Evolutionary conservation across 371 early-diverging fungal species (phyloP), one percentile per base, ranked within the genome.

Genomic region (Syncephalastrum monosporum): DNA sequence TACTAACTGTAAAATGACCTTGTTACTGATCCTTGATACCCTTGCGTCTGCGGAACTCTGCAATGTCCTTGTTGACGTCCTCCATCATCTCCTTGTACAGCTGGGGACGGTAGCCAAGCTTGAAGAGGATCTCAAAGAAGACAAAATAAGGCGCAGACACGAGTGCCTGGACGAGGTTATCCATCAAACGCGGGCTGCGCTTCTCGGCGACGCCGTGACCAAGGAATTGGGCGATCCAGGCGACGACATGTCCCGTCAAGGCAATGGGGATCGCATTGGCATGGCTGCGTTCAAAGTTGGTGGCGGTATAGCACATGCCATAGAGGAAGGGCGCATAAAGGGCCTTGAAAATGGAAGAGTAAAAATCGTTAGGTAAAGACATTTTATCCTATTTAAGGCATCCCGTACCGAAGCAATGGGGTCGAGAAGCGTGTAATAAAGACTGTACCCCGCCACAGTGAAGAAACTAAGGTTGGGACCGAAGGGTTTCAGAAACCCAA

Each of bases 71-170:
- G 42, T 81, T 75, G 23, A 92, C 82, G 53, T 82, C 74, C 46
- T 47, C 67, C 55, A 85, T 74, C 24, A 94, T 68, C 52, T 87
- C 84, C 57, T 77, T 65, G 61, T 86, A 69, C 43, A 95, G 72
- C 23, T 78, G 61, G 14, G 92, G 91, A 23, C 91, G 86, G 72
- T 93, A 96, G 10, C 96, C 95, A 5, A 92, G 56, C 43, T 61
- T 68, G 70, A 97, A 97, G 50, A 97, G 67, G n/a, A 88, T 61
- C 74, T 97, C 97, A 29, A 92, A 78, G 59, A 86, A 94, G 4
- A 97, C 95, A 75, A 97, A 97, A 70, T 95, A 91, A 16, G 95
- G 96, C 12, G 97, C 98, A 54, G 95, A 88, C 24, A 95, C 88
- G 24, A 96, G 53, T 3, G 98, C 96, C 83, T 95, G 96, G 6